Evolutionary conservation across 225 moss, liverwort and hornwort genomes (phyloP).

Genomic region (Pleurozium schreberi): DNA sequence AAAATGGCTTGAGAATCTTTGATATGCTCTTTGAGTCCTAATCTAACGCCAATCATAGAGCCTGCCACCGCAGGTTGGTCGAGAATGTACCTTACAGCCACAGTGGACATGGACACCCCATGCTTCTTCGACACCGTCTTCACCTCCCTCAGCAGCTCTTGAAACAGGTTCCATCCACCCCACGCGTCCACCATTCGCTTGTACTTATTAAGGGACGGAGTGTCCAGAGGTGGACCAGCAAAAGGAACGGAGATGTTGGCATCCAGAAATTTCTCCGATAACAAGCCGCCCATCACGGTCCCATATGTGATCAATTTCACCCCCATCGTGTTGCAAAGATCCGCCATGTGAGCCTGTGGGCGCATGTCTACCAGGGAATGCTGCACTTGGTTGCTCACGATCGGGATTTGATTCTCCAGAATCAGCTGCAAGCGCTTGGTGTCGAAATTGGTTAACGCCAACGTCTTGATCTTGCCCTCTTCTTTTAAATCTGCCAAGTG

Average conservation of each 20-base stretch:
- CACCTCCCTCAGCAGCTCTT: conserved; percentile 70
- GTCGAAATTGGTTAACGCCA: conserved; percentile 56
- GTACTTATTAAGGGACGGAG: conserved; percentile 84
- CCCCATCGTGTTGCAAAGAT: conserved; percentile 41
- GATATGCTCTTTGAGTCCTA: conserved; percentile 73
- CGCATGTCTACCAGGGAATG: conserved; percentile 60
- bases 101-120: conserved; percentile 64
- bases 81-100: conserved; percentile 80
- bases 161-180: conserved; percentile 93
- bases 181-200: conserved; percentile 95
- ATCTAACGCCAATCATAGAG: conserved; percentile 86
- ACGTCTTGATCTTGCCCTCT: conserved; percentile 56
- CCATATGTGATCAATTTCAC: conserved; percentile 60
- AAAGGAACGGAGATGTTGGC: conserved; percentile 80
- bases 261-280: conserved; percentile 86
- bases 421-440: conserved; percentile 47
- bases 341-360: conserved; percentile 43
- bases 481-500: conserved; percentile 49
- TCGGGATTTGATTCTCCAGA: conserved; percentile 47
- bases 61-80: conserved; percentile 88
- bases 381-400: conserved; percentile 62
- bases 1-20: conserved; percentile 78
- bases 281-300: conserved; percentile 74
- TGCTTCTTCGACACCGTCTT: conserved; percentile 68
- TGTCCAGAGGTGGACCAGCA: conserved; percentile 69